Conservation (phyloP, 306 rosid species). For the Purshia tridentata region DNA sequence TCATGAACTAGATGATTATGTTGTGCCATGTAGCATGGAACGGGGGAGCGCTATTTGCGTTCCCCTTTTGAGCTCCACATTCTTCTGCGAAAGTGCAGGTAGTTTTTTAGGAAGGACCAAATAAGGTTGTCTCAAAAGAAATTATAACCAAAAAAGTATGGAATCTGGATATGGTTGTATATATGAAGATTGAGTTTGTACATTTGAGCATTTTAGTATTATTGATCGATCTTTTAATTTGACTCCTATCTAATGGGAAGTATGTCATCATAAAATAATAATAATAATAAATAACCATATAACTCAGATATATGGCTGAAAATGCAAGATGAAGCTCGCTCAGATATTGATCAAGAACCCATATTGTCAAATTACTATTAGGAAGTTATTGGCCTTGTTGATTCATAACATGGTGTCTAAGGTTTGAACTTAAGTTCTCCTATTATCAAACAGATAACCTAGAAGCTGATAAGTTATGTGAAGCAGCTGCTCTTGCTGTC, state of each 20-base stretch:
- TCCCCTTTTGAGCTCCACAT: slow-evolving; percentile 1
- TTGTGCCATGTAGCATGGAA: background rate
- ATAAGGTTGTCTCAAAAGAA: background rate
- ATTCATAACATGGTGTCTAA: slow-evolving; percentile 83
- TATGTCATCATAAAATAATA: too few relatives aligned
- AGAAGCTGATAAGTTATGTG: background rate
- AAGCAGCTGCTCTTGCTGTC: too few relatives aligned
- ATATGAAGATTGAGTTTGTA: too few relatives aligned
- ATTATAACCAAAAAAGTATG: background rate
- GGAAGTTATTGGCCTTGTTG: slow-evolving; percentile 54
- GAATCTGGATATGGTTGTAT: background rate
- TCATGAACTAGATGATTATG: background rate
- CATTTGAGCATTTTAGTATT: too few relatives aligned
- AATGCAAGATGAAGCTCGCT: slow-evolving; percentile 62
- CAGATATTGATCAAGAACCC: slow-evolving; percentile 60
- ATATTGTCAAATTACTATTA: slow-evolving; percentile 51
- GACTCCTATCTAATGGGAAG: too few relatives aligned
- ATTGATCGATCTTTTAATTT: too few relatives aligned
- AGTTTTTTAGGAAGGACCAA: background rate
- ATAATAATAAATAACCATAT: too few relatives aligned
- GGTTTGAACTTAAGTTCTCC: slow-evolving; percentile 59
- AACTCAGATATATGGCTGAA: slow-evolving; percentile 42
- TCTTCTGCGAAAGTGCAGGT: background rate
- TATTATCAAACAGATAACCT: slow-evolving; percentile 24
- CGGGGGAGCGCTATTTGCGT: background rate